These are phyloP conservation scores for Phaeosphaeria sp. DNA, from an alignment of 2,329 filamentous ascomycete species.

Conservation along the genomic window DNA sequence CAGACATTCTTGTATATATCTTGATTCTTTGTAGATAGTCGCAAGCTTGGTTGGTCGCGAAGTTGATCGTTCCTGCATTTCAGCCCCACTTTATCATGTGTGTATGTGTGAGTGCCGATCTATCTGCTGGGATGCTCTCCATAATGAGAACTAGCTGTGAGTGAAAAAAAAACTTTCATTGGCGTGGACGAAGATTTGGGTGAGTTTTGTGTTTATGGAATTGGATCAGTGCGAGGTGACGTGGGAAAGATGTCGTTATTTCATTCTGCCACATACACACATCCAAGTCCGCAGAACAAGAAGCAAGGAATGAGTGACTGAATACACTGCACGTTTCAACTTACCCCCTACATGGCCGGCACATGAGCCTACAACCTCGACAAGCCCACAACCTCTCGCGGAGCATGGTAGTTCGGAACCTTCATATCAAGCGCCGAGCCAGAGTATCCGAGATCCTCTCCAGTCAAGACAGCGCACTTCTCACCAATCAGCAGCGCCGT, in stretches of 20 bases:
- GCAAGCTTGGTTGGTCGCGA: neutral
- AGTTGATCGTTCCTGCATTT: neutral
- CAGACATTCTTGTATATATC: neutral
- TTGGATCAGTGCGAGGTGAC: no score
- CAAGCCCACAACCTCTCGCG: slow-evolving; percentile 50
- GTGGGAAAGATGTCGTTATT: neutral
- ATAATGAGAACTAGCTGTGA: no score
- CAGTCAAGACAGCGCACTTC: slow-evolving; percentile 73
- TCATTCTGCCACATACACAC: neutral
- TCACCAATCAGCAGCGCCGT: slow-evolving; percentile 78
- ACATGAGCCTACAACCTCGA: slow-evolving; percentile 3
- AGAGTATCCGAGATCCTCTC: slow-evolving; percentile 76
- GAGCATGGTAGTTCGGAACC: slow-evolving; percentile 60
- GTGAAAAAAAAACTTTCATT: no score
- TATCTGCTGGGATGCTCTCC: no score
- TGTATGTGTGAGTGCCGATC: no score
- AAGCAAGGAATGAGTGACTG: neutral
- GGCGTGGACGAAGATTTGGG: no score
- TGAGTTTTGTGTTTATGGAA: no score
- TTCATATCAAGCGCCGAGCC: slow-evolving; percentile 79
- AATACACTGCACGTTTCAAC: neutral
- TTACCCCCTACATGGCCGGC: no score
- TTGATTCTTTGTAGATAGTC: neutral
- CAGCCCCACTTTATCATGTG: no score
- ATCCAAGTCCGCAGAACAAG: neutral